Percentiles rank a stretch among this genome's conserved stretches.
Evolutionary conservation across 2,329 filamentous ascomycete species (phyloP).

Genomic region (Madurella mycetomatis): DNA sequence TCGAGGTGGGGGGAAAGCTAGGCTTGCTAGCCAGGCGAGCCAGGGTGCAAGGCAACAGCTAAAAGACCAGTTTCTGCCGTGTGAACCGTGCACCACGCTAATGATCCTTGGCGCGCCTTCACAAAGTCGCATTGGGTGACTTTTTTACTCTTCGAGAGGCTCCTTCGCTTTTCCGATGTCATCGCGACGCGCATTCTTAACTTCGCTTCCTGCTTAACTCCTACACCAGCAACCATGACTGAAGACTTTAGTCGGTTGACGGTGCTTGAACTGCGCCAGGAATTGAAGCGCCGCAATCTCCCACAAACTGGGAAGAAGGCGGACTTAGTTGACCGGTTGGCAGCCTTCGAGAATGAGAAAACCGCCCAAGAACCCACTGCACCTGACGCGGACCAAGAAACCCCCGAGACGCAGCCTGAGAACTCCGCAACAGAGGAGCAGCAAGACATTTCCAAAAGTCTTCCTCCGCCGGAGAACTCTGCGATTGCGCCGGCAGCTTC

Average conservation of each 20-base stretch:
- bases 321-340: slow-evolving; percentile 64
- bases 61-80: not conserved
- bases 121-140: slow-evolving; percentile 12
- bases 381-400: slow-evolving; percentile 5
- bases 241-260: slow-evolving; percentile 58
- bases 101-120: slow-evolving; percentile 4
- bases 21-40: too few species aligned
- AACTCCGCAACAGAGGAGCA: slow-evolving; percentile 3
- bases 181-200: not conserved
- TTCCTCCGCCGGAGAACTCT: not conserved
- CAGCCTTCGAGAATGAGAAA: slow-evolving; percentile 36
- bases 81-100: slow-evolving; percentile 12
- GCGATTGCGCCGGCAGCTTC: not conserved
- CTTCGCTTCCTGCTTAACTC: not conserved
- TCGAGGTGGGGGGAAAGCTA: not conserved
- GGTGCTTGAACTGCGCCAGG: slow-evolving; percentile 69
- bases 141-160: slow-evolving; percentile 11
- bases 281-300: slow-evolving; percentile 69
- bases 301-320: slow-evolving; percentile 65
- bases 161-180: not conserved
- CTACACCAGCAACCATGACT: slow-evolving; percentile 35
- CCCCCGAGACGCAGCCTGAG: not conserved
- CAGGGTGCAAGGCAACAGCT: not conserved
- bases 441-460: not conserved
- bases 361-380: slow-evolving; percentile 3